These are phyloP conservation scores for Talaromyces sp. DNA, from an alignment of 2,329 filamentous ascomycete species.

Conservation along the genomic window DNA sequence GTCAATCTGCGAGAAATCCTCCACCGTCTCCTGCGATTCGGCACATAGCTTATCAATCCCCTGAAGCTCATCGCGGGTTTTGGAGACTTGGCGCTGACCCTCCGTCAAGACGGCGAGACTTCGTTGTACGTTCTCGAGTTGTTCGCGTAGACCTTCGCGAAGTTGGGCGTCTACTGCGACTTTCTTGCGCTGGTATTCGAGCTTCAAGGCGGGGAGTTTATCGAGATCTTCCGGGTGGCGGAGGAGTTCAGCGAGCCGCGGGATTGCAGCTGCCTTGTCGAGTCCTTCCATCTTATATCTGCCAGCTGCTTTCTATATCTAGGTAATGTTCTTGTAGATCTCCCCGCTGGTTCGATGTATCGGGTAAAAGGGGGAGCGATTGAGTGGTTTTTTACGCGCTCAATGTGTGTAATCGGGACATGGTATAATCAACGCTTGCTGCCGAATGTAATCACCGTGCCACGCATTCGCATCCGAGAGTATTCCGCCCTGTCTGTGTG, in stretches of 20 bases:
- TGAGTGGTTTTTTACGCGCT: neutral
- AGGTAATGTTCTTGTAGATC: neutral
- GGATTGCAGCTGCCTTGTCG: constrained; percentile 64
- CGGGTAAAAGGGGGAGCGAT: neutral
- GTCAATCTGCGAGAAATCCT: constrained; percentile 88
- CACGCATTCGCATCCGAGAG: neutral
- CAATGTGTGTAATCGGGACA: neutral
- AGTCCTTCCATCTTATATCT: constrained; percentile 33
- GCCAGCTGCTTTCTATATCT: neutral
- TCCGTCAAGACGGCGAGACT: constrained; percentile 88
- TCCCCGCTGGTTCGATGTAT: neutral
- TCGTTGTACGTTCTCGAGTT: constrained; percentile 89
- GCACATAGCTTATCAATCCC: constrained; percentile 97
- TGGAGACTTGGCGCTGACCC: constrained; percentile 84
- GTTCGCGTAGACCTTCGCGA: constrained; percentile 80
- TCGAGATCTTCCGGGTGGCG: constrained; percentile 96
- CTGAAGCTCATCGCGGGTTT: constrained; percentile 97
- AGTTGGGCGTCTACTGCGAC: constrained; percentile 85
- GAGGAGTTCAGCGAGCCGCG: constrained; percentile 85
- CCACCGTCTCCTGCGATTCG: constrained; percentile 95
- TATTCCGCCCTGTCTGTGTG: neutral
- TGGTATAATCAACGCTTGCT: neutral
- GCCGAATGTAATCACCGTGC: neutral
- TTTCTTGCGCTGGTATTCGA: constrained; percentile 94
- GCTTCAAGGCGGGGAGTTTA: constrained; percentile 85